Evolutionary conservation across 169 alveolate genomes (phyloP).

Genomic region (Toxoplasma gondii): DNA sequence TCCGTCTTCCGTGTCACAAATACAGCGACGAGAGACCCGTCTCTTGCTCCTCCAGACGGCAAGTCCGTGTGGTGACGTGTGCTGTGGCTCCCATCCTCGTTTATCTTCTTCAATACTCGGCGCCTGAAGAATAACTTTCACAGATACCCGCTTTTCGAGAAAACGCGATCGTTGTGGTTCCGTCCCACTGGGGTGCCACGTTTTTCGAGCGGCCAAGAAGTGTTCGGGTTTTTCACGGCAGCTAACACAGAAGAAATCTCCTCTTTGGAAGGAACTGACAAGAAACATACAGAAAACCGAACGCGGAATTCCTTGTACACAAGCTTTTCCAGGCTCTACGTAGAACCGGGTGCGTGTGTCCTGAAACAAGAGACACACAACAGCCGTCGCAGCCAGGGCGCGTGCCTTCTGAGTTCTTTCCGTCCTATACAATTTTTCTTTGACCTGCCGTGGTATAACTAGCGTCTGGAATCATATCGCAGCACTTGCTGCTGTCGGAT

Average conservation of each 20-base stretch:
- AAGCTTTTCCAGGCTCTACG: too few species aligned
- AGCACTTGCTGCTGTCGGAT: too few species aligned
- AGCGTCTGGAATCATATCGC: too few species aligned
- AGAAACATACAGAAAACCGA: too few species aligned
- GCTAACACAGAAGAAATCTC: background rate
- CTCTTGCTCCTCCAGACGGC: background rate
- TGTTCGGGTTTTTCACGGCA: background rate
- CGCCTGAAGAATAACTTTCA: background rate
- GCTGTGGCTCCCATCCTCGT: background rate
- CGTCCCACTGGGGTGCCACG: background rate
- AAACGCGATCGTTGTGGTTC: background rate
- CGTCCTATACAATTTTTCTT: too few species aligned
- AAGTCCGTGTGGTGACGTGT: background rate
- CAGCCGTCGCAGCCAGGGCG: too few species aligned
- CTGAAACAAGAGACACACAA: too few species aligned
- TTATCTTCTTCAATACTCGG: background rate
- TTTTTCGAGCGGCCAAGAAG: background rate
- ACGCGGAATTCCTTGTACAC: too few species aligned
- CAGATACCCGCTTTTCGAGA: background rate
- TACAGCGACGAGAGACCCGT: constrained; percentile 1
- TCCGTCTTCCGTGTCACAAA: background rate
- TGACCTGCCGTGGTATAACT: too few species aligned
- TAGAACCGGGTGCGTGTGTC: too few species aligned
- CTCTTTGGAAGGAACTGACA: background rate
- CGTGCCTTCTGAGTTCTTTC: too few species aligned